A percentile compares a stretch with the other conserved stretches of the same genome.
phyloP scores from a whole-genome alignment of 2,329 filamentous ascomycete species.

The Tolypocladium nubicola region DNA sequence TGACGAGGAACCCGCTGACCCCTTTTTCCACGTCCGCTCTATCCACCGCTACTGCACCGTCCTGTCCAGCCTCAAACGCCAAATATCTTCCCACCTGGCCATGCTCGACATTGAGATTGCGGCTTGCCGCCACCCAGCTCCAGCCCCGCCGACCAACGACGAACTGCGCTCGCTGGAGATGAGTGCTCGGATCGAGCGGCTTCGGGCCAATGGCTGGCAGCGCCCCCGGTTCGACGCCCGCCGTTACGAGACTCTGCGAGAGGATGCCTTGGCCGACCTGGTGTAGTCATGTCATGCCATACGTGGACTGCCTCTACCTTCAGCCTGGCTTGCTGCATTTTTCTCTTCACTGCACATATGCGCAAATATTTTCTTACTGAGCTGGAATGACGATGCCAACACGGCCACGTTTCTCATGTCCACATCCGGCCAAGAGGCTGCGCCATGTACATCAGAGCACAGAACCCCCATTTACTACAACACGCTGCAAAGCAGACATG shows the following conservation, averaged over 20 bases:
- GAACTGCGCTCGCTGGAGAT: constrained; percentile 30
- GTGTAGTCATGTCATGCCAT: constrained; percentile 1
- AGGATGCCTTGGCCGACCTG: constrained; percentile 41
- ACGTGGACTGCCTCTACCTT: neutral
- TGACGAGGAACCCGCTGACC: constrained; percentile 14
- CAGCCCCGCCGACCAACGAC: constrained; percentile 15
- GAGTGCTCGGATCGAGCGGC: constrained; percentile 40
- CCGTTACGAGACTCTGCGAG: constrained; percentile 42
- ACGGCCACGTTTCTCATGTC: neutral
- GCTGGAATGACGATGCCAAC: neutral
- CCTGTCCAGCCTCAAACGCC: constrained; percentile 34
- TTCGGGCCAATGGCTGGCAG: constrained; percentile 44
- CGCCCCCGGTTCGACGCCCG: constrained; percentile 42
- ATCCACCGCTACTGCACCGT: constrained; percentile 39
- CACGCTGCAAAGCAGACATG: neutral
- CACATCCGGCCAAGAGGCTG: neutral
- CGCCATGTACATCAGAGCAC: neutral
- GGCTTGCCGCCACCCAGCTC: constrained; percentile 12
- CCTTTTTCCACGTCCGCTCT: constrained; percentile 30
- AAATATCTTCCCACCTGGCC: constrained; percentile 37
- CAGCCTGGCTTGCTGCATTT: neutral
- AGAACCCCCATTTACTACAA: neutral
- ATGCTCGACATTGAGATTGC: constrained; percentile 31
- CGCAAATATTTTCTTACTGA: neutral
- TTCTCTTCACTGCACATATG: neutral